Percentiles rank a stretch among this genome's conserved stretches.
Evolutionary conservation across 768 basidiomycete genomes (phyloP).

Genomic region (Gloeophyllum trabeum): DNA sequence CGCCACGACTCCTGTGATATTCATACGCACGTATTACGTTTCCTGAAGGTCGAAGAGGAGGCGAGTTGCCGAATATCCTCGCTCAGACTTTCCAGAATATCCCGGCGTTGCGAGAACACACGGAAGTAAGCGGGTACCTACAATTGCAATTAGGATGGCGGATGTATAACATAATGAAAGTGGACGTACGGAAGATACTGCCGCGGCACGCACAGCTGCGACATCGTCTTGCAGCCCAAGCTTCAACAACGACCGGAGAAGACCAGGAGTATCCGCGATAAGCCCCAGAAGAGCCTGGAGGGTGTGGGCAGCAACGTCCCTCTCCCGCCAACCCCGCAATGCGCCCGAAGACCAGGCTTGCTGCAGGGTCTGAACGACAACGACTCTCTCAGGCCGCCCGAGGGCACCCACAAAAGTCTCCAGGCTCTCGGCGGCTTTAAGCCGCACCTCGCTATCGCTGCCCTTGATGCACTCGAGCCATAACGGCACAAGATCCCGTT

Average conservation of each 20-base stretch:
- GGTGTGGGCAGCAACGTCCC: constrained; percentile 54
- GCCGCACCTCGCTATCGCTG: constrained; percentile 57
- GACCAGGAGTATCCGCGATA: constrained; percentile 28
- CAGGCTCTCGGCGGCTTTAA: constrained; percentile 60
- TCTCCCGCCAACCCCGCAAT: constrained; percentile 68
- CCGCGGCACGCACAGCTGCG: constrained; percentile 78
- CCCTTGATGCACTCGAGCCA: constrained; percentile 53
- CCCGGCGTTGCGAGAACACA: too few species aligned
- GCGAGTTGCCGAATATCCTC: constrained; percentile 8
- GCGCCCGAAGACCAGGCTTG: constrained; percentile 44
- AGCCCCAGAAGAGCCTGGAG: constrained; percentile 38
- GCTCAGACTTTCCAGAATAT: not conserved
- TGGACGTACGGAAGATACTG: too few species aligned
- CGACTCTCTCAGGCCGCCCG: constrained; percentile 26
- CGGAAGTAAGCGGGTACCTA: too few species aligned
- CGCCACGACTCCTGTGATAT: too few species aligned
- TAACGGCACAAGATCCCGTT: constrained; percentile 56
- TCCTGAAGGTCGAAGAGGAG: constrained; percentile 5
- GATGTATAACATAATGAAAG: too few species aligned
- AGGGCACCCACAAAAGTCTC: constrained; percentile 45
- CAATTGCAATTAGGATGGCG: too few species aligned
- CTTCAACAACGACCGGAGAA: constrained; percentile 41
- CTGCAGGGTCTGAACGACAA: constrained; percentile 30
- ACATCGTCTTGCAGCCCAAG: constrained; percentile 65
- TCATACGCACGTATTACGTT: constrained; percentile 6